Conservation (phyloP, 2,329 filamentous ascomycete species). For the Leptodontidium sp. region DNA sequence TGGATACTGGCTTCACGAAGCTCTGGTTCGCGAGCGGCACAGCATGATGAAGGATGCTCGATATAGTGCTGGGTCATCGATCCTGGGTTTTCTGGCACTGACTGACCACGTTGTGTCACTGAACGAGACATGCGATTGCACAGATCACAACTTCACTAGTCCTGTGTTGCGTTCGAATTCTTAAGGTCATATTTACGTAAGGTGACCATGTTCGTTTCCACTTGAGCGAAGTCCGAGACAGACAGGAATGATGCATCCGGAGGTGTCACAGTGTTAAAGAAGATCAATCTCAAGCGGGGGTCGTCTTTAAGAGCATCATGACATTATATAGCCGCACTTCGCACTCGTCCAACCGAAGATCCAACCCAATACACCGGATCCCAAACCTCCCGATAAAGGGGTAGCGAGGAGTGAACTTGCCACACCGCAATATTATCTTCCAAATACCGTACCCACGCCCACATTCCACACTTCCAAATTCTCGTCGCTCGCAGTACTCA, state of each 20-base stretch:
- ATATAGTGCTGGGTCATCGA: too few relatives aligned
- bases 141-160: not conserved
- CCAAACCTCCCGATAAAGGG: not conserved
- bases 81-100: too few relatives aligned
- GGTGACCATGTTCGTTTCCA: not conserved
- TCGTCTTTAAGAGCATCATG: too few relatives aligned
- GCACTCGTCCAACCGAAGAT: too few relatives aligned
- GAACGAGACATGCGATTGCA: not conserved
- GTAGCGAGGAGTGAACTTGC: not conserved
- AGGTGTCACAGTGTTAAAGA: too few relatives aligned
- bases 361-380: not conserved
- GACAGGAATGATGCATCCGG: not conserved
- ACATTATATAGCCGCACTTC: too few relatives aligned
- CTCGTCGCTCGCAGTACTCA: not conserved
- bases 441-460: too few relatives aligned
- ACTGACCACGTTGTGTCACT: too few relatives aligned
- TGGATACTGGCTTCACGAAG: not conserved
- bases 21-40: too few relatives aligned
- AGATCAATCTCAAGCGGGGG: too few relatives aligned
- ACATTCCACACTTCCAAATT: not conserved
- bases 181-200: not conserved
- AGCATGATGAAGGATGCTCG: too few relatives aligned
- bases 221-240: not conserved
- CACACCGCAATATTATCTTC: constrained; percentile 18
- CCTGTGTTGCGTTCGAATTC: not conserved